Base-by-base conservation (phyloP, 495 filamentous ascomycete genomes). In the Patellaria atrata region DNA sequence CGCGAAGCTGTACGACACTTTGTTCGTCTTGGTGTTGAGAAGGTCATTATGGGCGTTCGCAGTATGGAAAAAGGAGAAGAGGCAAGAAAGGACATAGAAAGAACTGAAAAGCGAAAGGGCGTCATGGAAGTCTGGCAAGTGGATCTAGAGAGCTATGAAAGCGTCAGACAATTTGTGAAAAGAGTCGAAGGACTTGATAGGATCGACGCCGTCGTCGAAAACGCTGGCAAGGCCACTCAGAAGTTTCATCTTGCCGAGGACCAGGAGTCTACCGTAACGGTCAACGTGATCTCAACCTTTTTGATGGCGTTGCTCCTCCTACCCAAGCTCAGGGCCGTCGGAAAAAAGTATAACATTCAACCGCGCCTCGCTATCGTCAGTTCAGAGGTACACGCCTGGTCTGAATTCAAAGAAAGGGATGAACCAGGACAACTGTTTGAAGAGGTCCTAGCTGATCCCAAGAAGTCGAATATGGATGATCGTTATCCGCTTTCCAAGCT, bases 211-310 rank as follows among this genome's bases (percentile, higher is more conserved):
- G 47, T 64, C 3, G 33, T 67, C 2, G 41, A 57, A 17, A 71
- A 71, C 41, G 65, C 68, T 1, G 65, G 55, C 4, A 31, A 69
- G 5, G 55, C 54, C 8, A 51, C 51, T 1, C 38, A 45, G 6
- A 32, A 38, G 10, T 66, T 47, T 20, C 8, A 36, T 5, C 27
- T 45, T 0, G 49, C 35, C 7, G 64, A 64, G 25, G 62, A 60
- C 2, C 57, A 61, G 21, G 66, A 72, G 49, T 51, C 39, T 8
- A 58, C 51, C 15, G 57, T 75, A 24, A 67, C 66, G 0, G 64
- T 73, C 18, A 77, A 77, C 2, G 67, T 70, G 2, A 44, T 67
- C 15, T 58, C 60, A 2, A 68, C 64, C 3, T 58, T 70, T 27
- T 42, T 71, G 19, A 53, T 70, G 27, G 59, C 58, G 0, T 35